Percentiles rank a stretch among this genome's conserved stretches.
phyloP scores from a whole-genome alignment of 2,329 filamentous ascomycete species.

The Aspergillus awamori region DNA sequence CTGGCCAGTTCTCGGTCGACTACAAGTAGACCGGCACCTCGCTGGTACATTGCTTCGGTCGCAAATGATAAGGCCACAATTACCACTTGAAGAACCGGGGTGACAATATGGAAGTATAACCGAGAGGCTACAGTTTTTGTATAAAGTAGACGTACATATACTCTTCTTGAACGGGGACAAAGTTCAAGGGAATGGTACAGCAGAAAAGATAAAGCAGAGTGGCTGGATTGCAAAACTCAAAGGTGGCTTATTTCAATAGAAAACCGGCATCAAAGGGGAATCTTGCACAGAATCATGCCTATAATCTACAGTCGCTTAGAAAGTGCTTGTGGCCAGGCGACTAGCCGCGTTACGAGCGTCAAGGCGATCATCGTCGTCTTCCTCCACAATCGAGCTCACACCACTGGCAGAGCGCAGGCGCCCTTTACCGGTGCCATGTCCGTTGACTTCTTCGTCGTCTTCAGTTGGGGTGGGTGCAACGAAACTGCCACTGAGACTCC shows the following conservation, averaged over 20 bases:
- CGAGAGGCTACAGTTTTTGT: not conserved
- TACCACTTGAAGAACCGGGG: not conserved
- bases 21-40: not conserved
- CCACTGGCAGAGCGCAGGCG: conserved; percentile 53
- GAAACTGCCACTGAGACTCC: conserved; percentile 75
- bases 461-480: conserved; percentile 64
- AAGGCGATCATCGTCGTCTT: conserved; percentile 83
- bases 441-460: conserved; percentile 59
- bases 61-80: not conserved
- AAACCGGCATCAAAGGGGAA: conserved; percentile 32
- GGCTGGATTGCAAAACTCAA: conserved; percentile 5
- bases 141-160: not conserved
- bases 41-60: not conserved
- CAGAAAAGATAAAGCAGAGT: not conserved
- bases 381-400: conserved; percentile 52
- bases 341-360: conserved; percentile 96
- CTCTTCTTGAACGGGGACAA: not conserved
- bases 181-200: not conserved
- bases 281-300: conserved; percentile 35
- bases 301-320: conserved; percentile 58
- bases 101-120: not conserved
- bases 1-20: not conserved
- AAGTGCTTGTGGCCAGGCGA: conserved; percentile 89
- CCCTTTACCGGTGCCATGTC: conserved; percentile 44
- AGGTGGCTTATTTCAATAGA: conserved; percentile 17